These are phyloP conservation scores for Castanea mollissima DNA, from an alignment of 306 rosid genomes.

Conservation along the genomic window DNA sequence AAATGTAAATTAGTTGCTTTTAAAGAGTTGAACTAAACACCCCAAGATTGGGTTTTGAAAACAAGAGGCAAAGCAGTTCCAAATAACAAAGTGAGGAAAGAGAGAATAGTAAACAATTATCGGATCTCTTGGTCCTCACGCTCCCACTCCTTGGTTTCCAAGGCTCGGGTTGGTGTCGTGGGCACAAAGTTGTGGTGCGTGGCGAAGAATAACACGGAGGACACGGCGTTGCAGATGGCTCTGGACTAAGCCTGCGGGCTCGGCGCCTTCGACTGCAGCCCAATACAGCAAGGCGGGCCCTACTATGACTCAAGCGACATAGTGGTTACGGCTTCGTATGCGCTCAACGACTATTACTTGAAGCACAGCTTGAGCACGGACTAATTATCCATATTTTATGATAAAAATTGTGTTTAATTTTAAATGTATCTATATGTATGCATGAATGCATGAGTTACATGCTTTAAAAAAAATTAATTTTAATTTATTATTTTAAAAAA, in stretches of 20 bases:
- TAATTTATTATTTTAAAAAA: no score
- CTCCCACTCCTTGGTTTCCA: constrained; percentile 15
- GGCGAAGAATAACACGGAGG: constrained; percentile 92
- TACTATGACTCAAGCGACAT: constrained; percentile 64
- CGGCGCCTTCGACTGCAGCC: constrained; percentile 72
- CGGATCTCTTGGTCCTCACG: neutral
- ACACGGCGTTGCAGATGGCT: constrained; percentile 60
- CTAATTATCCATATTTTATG: no score
- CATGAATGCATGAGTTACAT: no score
- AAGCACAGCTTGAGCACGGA: constrained; percentile 73
- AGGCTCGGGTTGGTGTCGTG: constrained; percentile 26
- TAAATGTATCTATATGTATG: no score
- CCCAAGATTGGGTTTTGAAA: no score
- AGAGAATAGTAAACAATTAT: no score
- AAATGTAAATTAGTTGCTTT: no score
- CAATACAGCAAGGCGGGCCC: constrained; percentile 74
- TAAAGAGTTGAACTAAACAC: no score
- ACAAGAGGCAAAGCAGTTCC: no score
- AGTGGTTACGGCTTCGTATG: constrained; percentile 71
- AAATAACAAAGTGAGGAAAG: no score
- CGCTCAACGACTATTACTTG: constrained; percentile 73
- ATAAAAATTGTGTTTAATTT: no score
- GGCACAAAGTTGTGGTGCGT: constrained; percentile 86
- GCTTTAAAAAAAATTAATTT: no score
- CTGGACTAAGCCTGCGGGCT: constrained; percentile 88